These are phyloP conservation scores for Cercospora sp. DNA, from an alignment of 2,329 filamentous ascomycete species.

Conservation along the genomic window DNA sequence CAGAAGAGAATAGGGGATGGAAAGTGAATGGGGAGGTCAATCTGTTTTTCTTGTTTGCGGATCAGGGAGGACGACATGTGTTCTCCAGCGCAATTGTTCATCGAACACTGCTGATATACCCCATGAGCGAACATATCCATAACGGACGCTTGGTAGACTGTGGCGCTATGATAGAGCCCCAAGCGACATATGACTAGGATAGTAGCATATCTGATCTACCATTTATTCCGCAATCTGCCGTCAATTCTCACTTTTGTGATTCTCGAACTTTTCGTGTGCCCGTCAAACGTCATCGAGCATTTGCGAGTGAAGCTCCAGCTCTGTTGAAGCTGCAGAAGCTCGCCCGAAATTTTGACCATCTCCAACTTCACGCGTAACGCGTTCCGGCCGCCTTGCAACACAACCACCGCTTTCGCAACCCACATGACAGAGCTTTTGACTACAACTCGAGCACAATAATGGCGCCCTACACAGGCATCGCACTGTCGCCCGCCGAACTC, in stretches of 20 bases:
- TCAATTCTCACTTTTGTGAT: background rate
- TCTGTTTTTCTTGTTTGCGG: constrained; percentile 17
- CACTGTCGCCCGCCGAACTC: constrained; percentile 92
- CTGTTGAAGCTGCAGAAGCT: background rate
- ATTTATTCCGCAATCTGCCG: background rate
- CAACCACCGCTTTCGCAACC: background rate
- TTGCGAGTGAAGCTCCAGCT: background rate
- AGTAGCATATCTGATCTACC: constrained; percentile 1
- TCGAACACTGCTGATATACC: constrained; percentile 28
- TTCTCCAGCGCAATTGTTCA: constrained; percentile 11
- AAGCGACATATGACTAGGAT: constrained; percentile 9
- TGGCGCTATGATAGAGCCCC: background rate
- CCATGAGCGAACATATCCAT: constrained; percentile 19
- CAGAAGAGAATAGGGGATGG: constrained; percentile 10
- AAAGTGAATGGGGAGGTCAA: constrained; percentile 16
- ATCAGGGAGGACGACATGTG: background rate
- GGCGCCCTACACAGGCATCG: constrained; percentile 61
- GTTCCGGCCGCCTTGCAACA: background rate
- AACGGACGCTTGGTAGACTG: constrained; percentile 11
- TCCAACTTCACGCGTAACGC: background rate
- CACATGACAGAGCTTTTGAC: background rate
- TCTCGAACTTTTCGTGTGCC: background rate
- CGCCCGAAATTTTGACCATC: background rate
- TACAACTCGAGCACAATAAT: constrained; percentile 43
- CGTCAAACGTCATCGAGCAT: background rate